Conservation (phyloP, 345 rosid species). For the Eucalyptus curtisii region DNA sequence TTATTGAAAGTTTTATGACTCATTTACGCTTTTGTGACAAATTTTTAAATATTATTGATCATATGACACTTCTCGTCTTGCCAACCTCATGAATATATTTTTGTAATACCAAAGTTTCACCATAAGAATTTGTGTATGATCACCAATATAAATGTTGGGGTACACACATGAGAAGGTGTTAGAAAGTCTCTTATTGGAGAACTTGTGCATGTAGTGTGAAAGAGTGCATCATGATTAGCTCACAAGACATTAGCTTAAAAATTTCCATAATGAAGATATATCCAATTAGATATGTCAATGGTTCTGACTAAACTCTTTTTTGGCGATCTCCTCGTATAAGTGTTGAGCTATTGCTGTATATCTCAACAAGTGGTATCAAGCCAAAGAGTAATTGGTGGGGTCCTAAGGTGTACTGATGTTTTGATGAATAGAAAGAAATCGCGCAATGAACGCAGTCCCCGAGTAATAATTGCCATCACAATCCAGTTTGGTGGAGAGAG, state of each 20-base stretch:
- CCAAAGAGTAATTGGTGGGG: neutral
- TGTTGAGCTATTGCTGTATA: neutral
- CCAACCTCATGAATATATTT: no score
- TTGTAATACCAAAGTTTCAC: neutral
- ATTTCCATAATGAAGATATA: neutral
- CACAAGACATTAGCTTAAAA: neutral
- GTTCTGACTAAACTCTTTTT: neutral
- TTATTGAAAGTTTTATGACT: no score
- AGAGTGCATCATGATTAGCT: neutral
- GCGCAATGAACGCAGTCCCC: rapidly evolving
- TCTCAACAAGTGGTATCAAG: neutral
- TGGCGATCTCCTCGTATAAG: neutral
- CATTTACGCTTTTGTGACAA: rapidly evolving
- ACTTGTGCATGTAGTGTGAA: neutral
- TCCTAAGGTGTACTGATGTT: neutral
- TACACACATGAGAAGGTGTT: neutral
- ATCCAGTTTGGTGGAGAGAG: neutral
- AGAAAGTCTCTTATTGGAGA: neutral
- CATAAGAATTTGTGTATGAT: neutral
- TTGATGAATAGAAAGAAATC: neutral
- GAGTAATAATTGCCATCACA: neutral
- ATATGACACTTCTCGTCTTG: no score
- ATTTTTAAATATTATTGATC: no score
- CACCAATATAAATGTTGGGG: neutral
- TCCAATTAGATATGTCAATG: neutral